phyloP scores from a whole-genome alignment of 257 asterid species.

The Parsonsia alboflavescens region DNA sequence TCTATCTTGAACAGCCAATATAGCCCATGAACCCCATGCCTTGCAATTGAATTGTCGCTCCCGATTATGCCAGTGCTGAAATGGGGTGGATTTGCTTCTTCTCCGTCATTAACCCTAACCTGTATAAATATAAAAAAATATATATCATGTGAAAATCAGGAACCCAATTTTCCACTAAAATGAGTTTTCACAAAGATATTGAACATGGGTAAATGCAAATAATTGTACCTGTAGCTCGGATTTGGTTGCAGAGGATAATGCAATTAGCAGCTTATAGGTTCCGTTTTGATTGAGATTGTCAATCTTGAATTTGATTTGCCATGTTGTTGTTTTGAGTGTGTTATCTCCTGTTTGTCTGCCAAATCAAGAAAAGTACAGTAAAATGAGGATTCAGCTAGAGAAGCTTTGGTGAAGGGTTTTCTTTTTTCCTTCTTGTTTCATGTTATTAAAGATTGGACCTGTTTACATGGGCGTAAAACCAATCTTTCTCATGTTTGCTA shows the following conservation, averaged over 20 bases:
- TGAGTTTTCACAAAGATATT: too few relatives aligned
- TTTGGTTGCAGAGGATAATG: conserved; percentile 59
- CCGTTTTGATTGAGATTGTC: conserved; percentile 35
- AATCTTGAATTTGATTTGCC: conserved; percentile 61
- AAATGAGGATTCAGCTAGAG: neutral
- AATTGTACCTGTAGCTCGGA: conserved; percentile 76
- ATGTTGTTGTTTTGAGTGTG: conserved; percentile 53
- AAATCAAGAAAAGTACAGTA: neutral
- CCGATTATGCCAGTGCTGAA: conserved; percentile 70
- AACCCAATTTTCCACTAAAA: neutral
- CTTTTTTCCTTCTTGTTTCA: too few relatives aligned
- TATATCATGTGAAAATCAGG: conserved; percentile 1
- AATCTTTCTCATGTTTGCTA: conserved; percentile 60
- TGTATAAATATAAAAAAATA: too few relatives aligned
- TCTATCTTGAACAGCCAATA: conserved; percentile 54
- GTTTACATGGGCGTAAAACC: conserved; percentile 71
- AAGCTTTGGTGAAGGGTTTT: neutral
- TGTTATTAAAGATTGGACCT: conserved; percentile 9
- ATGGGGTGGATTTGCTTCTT: conserved; percentile 35
- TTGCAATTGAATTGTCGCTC: conserved; percentile 71
- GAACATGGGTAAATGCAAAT: too few relatives aligned
- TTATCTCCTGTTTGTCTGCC: conserved; percentile 55
- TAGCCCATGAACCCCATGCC: conserved; percentile 72
- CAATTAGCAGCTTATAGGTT: conserved; percentile 52
- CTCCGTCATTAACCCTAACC: conserved; percentile 61